Conservation (phyloP, 2,329 filamentous ascomycete species). For the Nemania bipapillata region DNA sequence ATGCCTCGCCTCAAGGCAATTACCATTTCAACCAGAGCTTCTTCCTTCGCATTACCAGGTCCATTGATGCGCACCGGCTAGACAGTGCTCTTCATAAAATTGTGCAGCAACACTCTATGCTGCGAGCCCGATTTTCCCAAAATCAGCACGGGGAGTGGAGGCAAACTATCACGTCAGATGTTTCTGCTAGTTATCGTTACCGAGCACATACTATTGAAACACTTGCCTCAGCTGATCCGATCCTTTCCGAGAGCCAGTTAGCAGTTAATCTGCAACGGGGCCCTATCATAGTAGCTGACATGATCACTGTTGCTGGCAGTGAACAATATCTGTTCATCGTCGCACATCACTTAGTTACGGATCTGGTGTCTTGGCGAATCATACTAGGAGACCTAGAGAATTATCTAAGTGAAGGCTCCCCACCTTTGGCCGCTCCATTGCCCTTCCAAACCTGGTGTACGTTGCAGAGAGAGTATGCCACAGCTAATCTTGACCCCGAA, state of each 20-base stretch:
- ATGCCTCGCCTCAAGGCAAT: conserved; percentile 52
- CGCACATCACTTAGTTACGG: conserved; percentile 21
- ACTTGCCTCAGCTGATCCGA: background rate
- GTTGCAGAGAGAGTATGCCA: conserved; percentile 9
- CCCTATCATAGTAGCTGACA: conserved; percentile 5
- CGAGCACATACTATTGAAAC: background rate
- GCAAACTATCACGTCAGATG: conserved; percentile 6
- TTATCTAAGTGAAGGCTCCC: background rate
- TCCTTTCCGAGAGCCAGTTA: background rate
- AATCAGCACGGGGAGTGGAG: conserved; percentile 3
- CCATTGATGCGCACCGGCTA: background rate
- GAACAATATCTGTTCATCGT: conserved; percentile 13
- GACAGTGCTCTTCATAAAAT: background rate
- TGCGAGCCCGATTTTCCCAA: conserved; percentile 15
- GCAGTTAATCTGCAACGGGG: background rate
- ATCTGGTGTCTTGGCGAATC: conserved; percentile 27
- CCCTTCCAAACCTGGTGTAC: conserved; percentile 23
- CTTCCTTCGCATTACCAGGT: background rate
- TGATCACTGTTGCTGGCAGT: background rate
- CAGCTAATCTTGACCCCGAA: background rate
- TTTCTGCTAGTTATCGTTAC: background rate
- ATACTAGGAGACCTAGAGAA: conserved; percentile 21
- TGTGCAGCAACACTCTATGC: conserved; percentile 13
- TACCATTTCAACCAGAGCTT: conserved; percentile 45
- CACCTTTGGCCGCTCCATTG: background rate